Percentiles rank a stretch among this genome's conserved stretches.
Conservation (phyloP, 805 yeast genomes). For the Cyberlindnera mycetangii region DNA sequence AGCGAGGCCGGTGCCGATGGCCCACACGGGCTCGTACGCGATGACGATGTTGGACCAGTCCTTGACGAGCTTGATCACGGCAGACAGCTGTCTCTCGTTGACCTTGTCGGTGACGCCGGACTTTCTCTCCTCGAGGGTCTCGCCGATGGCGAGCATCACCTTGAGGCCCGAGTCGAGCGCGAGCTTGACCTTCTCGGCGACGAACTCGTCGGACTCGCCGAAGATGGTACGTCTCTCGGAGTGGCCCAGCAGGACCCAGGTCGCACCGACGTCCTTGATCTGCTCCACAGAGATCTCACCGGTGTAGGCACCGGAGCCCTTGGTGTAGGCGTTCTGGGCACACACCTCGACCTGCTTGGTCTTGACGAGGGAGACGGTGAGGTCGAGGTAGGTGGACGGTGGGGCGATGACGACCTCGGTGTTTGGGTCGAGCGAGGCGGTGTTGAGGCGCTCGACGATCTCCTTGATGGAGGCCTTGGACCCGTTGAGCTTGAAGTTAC, state of each 20-base stretch:
- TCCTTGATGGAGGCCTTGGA: constrained; percentile 77
- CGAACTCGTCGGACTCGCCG: constrained; percentile 84
- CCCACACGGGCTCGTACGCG: constrained; percentile 99
- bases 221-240: constrained; percentile 96
- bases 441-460: constrained; percentile 81
- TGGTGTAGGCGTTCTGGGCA: constrained; percentile 88
- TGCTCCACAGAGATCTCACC: constrained; percentile 92
- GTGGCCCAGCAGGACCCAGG: constrained; percentile 96
- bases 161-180: constrained; percentile 87
- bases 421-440: constrained; percentile 66
- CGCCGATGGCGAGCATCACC: constrained; percentile 97
- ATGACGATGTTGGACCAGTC: constrained; percentile 93
- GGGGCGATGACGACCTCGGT: constrained; percentile 96
- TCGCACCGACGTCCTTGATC: constrained; percentile 86
- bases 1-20: constrained; percentile 98
- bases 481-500: constrained; percentile 99
- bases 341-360: constrained; percentile 74
- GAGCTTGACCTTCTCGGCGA: constrained; percentile 92
- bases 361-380: constrained; percentile 65
- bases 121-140: constrained; percentile 93
- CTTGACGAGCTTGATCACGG: constrained; percentile 72
- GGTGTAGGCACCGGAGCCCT: constrained; percentile 94
- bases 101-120: constrained; percentile 83
- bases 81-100: constrained; percentile 84
- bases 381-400: constrained; percentile 87